phyloP scores from a whole-genome alignment of 257 asterid genomes.

The Capsicum rhomboideum region DNA sequence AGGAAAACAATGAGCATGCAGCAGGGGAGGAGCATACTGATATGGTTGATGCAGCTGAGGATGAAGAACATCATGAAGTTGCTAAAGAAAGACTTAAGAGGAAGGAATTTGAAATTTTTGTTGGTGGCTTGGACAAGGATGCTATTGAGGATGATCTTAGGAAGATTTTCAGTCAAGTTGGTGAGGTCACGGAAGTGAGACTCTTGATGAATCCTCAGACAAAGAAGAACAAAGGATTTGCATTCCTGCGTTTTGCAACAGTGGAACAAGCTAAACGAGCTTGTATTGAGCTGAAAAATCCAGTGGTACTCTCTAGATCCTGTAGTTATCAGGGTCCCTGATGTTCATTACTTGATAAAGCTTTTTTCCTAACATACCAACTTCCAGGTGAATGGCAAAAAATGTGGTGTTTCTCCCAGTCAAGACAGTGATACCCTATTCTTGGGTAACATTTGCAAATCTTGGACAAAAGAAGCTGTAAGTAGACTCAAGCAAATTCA shows the following conservation, averaged over 20 bases:
- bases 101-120: slow-evolving; percentile 91
- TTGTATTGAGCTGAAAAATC: slow-evolving; percentile 71
- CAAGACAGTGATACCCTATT: slow-evolving; percentile 97
- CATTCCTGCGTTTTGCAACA: slow-evolving; percentile 91
- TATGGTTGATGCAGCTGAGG: slow-evolving; percentile 69
- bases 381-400: slow-evolving; percentile 94
- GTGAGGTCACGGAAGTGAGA: slow-evolving; percentile 89
- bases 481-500: slow-evolving; percentile 28
- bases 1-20: slow-evolving; percentile 48
- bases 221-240: slow-evolving; percentile 94
- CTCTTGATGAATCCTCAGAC: slow-evolving; percentile 98
- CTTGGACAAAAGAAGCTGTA: slow-evolving; percentile 95
- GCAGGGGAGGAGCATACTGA: slow-evolving; percentile 38
- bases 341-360: slow-evolving; percentile 18
- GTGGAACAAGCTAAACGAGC: slow-evolving; percentile 94
- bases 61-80: slow-evolving; percentile 78
- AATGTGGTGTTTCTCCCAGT: slow-evolving; percentile 96
- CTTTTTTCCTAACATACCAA: slow-evolving; percentile 32
- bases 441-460: slow-evolving; percentile 88
- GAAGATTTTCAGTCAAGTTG: slow-evolving; percentile 81
- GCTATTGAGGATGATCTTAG: slow-evolving; percentile 88
- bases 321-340: slow-evolving; percentile 25
- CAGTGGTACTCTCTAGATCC: slow-evolving; percentile 63
- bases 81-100: slow-evolving; percentile 87
- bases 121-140: slow-evolving; percentile 98